Conservation (phyloP, 139 green algal genomes). For the Microglena sp. region DNA sequence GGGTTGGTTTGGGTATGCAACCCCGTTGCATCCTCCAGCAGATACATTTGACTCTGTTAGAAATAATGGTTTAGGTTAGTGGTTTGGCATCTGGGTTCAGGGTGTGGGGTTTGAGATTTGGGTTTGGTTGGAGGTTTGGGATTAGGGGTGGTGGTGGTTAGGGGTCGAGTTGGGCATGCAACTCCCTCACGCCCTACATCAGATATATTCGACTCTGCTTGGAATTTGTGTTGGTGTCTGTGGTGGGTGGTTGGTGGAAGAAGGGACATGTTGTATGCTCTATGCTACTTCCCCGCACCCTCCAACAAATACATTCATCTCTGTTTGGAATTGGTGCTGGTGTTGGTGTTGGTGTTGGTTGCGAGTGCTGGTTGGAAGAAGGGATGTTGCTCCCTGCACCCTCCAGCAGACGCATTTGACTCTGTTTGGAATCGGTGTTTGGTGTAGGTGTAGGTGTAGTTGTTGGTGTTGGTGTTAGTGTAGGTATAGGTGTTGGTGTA, state of each 20-base stretch:
- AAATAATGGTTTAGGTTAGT: not conserved
- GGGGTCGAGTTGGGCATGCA: no score
- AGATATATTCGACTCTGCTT: not conserved
- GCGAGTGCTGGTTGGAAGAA: no score
- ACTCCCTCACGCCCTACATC: not conserved
- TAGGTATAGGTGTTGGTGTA: not conserved
- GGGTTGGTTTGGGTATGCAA: no score
- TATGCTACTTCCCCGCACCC: conserved; percentile 34
- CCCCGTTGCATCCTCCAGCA: conserved; percentile 50
- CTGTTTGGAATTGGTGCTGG: conserved; percentile 9
- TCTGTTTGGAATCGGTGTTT: not conserved
- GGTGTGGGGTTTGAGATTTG: not conserved
- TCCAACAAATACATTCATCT: conserved; percentile 52
- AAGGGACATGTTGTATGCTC: conserved; percentile 28
- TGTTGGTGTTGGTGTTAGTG: not conserved
- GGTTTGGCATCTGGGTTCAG: not conserved
- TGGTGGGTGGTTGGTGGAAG: not conserved
- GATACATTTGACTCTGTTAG: conserved; percentile 52
- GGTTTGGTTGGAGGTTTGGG: no score
- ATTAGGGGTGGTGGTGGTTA: no score
- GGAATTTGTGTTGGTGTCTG: not conserved
- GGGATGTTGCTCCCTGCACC: not conserved
- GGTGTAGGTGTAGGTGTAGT: not conserved
- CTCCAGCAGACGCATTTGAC: not conserved
- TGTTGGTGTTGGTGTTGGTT: not conserved